A percentile compares a stretch with the other conserved stretches of the same genome.
These are phyloP conservation scores for Penicillium verhagenii DNA, from an alignment of 495 filamentous ascomycete genomes.

Conservation along the genomic window DNA sequence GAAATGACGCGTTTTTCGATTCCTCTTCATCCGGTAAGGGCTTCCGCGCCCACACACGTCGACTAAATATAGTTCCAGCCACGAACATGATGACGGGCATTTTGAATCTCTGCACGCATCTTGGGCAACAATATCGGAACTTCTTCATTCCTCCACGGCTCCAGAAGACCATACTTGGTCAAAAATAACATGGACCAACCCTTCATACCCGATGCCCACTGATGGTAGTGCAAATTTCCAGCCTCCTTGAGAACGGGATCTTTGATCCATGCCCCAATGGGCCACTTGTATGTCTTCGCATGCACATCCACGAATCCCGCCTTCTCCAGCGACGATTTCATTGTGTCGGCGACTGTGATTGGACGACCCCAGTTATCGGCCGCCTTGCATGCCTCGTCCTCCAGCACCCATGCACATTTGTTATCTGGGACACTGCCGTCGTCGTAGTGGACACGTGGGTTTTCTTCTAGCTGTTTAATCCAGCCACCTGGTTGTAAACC, in stretches of 20 bases:
- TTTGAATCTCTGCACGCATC: conserved; percentile 20
- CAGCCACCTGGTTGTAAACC: conserved; percentile 43
- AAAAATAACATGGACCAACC: conserved; percentile 1
- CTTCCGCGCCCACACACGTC: conserved; percentile 9
- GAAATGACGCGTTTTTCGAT: neutral
- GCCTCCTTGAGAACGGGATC: neutral
- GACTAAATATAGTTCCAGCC: conserved; percentile 2
- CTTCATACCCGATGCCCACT: neutral
- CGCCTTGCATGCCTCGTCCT: neutral
- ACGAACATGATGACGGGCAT: conserved; percentile 21
- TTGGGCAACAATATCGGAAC: conserved; percentile 22
- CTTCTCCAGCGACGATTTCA: neutral
- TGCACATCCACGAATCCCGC: conserved; percentile 2
- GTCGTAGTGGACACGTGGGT: conserved; percentile 32
- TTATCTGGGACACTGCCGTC: conserved; percentile 25
- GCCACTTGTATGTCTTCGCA: neutral
- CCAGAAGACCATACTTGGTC: neutral
- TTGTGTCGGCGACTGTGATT: neutral
- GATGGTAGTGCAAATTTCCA: neutral
- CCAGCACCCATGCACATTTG: neutral
- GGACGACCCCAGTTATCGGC: neutral
- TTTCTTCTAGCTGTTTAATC: conserved; percentile 51
- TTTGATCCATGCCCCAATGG: neutral
- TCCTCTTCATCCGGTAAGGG: neutral
- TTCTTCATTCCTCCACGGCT: conserved; percentile 12